Evolutionary conservation across 2,329 filamentous ascomycete genomes (phyloP).

Genomic region (Amylocarpus encephaloides): DNA sequence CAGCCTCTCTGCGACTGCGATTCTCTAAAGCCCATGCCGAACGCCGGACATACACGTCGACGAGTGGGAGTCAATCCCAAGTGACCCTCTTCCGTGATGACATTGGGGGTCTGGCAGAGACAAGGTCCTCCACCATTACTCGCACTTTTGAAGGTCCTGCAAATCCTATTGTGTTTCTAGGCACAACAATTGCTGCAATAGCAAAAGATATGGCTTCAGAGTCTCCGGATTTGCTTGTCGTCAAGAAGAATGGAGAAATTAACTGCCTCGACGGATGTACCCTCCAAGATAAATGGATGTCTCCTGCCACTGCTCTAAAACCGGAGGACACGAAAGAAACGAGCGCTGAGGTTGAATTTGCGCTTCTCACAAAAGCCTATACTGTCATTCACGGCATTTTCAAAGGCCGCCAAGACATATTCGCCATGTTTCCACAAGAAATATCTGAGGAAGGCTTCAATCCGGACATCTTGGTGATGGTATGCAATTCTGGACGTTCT

Average conservation of each 20-base stretch:
- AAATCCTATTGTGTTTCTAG: constrained; percentile 39
- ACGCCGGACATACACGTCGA: constrained; percentile 57
- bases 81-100: constrained; percentile 55
- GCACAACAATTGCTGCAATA: constrained; percentile 25
- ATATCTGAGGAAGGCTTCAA: constrained; percentile 39
- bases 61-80: constrained; percentile 40
- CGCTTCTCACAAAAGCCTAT: constrained; percentile 28
- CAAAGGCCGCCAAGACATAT: constrained; percentile 46
- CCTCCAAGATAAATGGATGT: constrained; percentile 43
- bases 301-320: constrained; percentile 32
- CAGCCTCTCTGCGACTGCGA: constrained; percentile 48
- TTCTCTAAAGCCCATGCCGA: constrained; percentile 41
- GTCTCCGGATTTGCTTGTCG: constrained; percentile 42
- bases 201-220: constrained; percentile 8
- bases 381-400: constrained; percentile 34
- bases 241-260: constrained; percentile 56
- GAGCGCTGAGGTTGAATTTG: constrained; percentile 29
- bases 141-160: constrained; percentile 36
- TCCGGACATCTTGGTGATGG: constrained; percentile 48
- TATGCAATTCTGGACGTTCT: constrained; percentile 23
- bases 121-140: constrained; percentile 44
- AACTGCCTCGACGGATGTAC: constrained; percentile 53
- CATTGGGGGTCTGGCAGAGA: constrained; percentile 45
- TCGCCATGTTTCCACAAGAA: constrained; percentile 45
- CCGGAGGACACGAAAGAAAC: constrained; percentile 33